phyloP scores from a whole-genome alignment of 2,329 filamentous ascomycete genomes.

The Tolypocladium inflatum region DNA sequence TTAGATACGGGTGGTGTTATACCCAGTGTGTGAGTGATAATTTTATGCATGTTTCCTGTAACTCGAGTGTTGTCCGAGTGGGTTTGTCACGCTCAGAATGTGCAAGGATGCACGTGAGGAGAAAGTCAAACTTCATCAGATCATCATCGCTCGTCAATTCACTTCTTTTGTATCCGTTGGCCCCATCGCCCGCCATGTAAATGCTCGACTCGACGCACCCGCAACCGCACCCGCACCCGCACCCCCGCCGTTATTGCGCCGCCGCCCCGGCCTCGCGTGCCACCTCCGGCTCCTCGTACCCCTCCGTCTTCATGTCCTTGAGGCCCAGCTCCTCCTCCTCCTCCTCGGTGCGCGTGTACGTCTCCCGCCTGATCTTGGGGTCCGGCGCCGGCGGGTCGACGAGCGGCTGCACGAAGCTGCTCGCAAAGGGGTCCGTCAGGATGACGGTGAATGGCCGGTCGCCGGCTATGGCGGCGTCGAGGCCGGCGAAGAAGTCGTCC shows the following conservation, averaged over 20 bases:
- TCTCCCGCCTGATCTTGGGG: constrained; percentile 69
- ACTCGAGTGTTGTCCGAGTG: too few species aligned
- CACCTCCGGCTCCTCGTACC: constrained; percentile 50
- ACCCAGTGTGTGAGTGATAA: background rate
- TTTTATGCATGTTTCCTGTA: background rate
- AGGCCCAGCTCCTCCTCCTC: constrained; percentile 91
- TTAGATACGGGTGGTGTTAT: constrained; percentile 1
- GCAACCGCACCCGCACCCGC: background rate
- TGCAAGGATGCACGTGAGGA: background rate
- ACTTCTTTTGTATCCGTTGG: background rate
- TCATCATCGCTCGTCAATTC: background rate
- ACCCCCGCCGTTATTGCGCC: background rate
- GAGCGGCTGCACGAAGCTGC: constrained; percentile 88
- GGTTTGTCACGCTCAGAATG: background rate
- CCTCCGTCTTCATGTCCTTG: constrained; percentile 85
- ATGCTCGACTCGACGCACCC: background rate
- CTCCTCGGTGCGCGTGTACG: constrained; percentile 79
- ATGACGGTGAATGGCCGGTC: constrained; percentile 73
- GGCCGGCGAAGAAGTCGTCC: constrained; percentile 68
- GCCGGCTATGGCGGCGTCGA: constrained; percentile 72
- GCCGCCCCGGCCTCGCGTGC: constrained; percentile 11
- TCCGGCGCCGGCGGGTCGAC: constrained; percentile 63
- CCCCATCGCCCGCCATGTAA: background rate
- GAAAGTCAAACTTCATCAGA: background rate
- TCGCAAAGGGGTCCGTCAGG: constrained; percentile 79